phyloP scores from a whole-genome alignment of 2,329 filamentous ascomycete genomes.

The Scleromitrula shiraiana region DNA sequence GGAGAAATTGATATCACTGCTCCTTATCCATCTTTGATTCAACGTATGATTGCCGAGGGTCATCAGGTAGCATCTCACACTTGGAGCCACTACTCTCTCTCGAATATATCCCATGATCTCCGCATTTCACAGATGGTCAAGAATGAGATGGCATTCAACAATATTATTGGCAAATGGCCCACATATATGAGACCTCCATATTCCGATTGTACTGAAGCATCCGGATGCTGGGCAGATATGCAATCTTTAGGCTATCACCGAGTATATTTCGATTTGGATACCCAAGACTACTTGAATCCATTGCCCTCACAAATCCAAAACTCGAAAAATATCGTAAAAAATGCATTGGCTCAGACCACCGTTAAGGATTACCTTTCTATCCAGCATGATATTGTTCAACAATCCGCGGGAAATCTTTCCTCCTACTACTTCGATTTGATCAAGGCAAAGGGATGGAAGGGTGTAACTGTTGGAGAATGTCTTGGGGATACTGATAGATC shows the following conservation, averaged over 20 bases:
- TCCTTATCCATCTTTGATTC: slow-evolving; percentile 40
- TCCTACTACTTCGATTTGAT: slow-evolving; percentile 28
- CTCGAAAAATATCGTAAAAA: slow-evolving; percentile 36
- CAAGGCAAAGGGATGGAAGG: slow-evolving; percentile 29
- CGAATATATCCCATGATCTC: slow-evolving; percentile 33
- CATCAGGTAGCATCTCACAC: slow-evolving; percentile 54
- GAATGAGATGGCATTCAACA: slow-evolving; percentile 45
- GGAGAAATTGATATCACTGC: slow-evolving; percentile 30
- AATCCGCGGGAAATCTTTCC: slow-evolving; percentile 27
- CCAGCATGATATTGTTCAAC: slow-evolving; percentile 32
- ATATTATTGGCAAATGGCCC: slow-evolving; percentile 44
- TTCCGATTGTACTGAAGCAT: slow-evolving; percentile 27
- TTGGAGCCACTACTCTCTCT: slow-evolving; percentile 42
- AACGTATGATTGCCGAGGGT: slow-evolving; percentile 26
- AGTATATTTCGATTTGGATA: slow-evolving; percentile 42
- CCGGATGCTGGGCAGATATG: slow-evolving; percentile 30
- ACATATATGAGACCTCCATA: slow-evolving; percentile 43
- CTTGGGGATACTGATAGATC: slow-evolving; percentile 33
- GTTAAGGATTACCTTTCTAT: slow-evolving; percentile 34
- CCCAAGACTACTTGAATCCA: slow-evolving; percentile 40
- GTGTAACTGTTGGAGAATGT: slow-evolving; percentile 39
- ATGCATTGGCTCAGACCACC: slow-evolving; percentile 27
- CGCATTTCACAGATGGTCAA: slow-evolving; percentile 41
- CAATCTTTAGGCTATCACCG: slow-evolving; percentile 37
- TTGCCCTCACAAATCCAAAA: slow-evolving; percentile 35